Evolutionary conservation across 108 stramenopile species (phyloP).

Genomic region (Epithemia pelagica): DNA sequence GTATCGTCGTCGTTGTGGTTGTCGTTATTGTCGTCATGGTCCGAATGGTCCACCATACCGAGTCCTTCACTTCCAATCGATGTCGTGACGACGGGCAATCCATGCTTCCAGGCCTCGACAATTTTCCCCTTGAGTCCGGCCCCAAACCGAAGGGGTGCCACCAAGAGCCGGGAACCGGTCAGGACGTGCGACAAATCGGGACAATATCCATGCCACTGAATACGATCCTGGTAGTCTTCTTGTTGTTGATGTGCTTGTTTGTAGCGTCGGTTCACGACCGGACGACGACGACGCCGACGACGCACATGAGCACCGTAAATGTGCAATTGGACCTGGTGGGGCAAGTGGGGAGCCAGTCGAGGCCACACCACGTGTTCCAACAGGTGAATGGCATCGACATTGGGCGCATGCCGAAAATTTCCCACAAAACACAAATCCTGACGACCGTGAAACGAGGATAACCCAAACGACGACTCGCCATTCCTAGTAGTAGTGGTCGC

Average conservation of each 20-base stretch:
- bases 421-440: conserved; percentile 43
- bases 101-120: conserved; percentile 65
- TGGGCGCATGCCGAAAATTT: conserved; percentile 66
- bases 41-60: conserved; percentile 16
- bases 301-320: background rate
- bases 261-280: no score
- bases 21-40: conserved; percentile 18
- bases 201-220: conserved; percentile 54
- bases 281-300: no score
- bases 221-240: conserved; percentile 27
- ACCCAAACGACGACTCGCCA: background rate
- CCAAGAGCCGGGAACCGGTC: conserved; percentile 27
- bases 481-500: no score
- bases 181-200: conserved; percentile 30
- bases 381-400: conserved; percentile 58
- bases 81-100: conserved; percentile 72
- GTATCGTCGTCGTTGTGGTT: background rate
- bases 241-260: no score
- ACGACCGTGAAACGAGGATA: conserved; percentile 12
- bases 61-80: conserved; percentile 68
- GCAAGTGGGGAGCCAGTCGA: background rate
- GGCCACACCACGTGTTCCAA: conserved; percentile 50
- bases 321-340: background rate
- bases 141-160: conserved; percentile 79
- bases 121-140: conserved; percentile 87